Base-by-base conservation (phyloP, 176 grass and related monocot genomes). In the Puya raimondii region DNA sequence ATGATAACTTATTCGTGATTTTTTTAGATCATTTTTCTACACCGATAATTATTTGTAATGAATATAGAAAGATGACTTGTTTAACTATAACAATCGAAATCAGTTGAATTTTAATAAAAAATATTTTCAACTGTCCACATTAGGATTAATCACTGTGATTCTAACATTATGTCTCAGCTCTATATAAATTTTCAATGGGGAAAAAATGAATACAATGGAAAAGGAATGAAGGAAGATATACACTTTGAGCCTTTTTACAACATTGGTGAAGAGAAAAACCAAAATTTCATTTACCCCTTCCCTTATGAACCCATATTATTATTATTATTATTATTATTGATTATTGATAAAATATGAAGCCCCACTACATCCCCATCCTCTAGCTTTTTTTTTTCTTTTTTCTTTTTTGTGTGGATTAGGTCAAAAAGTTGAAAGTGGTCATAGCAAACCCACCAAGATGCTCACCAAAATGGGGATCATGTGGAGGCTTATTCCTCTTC, bases 351-450 rank as follows among this genome's bases (percentile, higher is more conserved):
- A 27, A 75, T 64, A 18, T 67, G 67, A 17, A 66, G 23, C 50
- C 53, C 57, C 64, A 70, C 50, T 78, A 78, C 2, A 58, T 12
- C 26, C 51, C 47, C 65, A 12, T 25, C 53, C 52, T 51, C 50
- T 50, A 18, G 50, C 25, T 25, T 66, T 47, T 73, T 82, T 6
- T 33, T 63, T 10, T 51, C 51, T 25, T 79, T 66, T 71, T 65
- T 2, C 1, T 76, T 64, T 15, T 21, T 23, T 26, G 74, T n/a
- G n/a, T n/a, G n/a, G n/a, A 53, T 81, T 74, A 96, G 74, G 67
- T 87, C 70, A 84, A 91, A 61, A 96, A 90, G 70, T 90, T 82
- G 2, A 81, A 80, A 78, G 70, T 82, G 42, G 22, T 72, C n/a
- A 77, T 50, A 2, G 76, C 63, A 64, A 91, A 14, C 49, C 70